Conservation (phyloP, 1,284 basidiomycete genomes). For the Boletus sp. region DNA sequence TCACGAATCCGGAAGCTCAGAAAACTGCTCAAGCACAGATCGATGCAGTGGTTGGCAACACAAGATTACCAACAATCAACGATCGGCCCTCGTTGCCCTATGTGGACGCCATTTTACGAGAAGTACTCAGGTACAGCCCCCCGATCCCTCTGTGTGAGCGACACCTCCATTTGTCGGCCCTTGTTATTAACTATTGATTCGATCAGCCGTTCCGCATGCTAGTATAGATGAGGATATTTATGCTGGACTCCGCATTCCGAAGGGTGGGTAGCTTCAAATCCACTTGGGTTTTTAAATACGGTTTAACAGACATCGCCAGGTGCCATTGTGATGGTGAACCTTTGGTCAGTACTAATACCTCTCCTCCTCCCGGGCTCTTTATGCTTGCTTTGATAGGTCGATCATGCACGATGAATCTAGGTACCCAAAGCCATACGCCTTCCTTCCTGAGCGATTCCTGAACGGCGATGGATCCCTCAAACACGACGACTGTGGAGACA, state of each 20-base stretch:
- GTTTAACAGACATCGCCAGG: not conserved
- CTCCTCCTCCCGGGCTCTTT: not conserved
- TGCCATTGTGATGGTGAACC: not conserved
- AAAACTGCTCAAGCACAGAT: not conserved
- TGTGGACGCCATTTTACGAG: not conserved
- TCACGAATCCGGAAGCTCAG: not conserved
- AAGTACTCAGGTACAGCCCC: not conserved
- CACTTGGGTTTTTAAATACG: not conserved
- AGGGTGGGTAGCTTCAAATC: not conserved
- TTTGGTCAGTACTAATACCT: not conserved
- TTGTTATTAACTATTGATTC: not conserved
- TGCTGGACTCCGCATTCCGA: slow-evolving; percentile 1
- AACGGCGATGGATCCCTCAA: not conserved
- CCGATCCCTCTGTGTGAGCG: not conserved
- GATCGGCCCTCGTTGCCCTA: not conserved
- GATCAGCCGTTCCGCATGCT: slow-evolving; percentile 5
- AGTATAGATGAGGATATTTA: slow-evolving; percentile 4
- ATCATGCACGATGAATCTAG: not conserved
- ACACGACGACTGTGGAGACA: not conserved
- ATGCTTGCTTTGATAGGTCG: not conserved
- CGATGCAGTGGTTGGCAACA: not conserved
- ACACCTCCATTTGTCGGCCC: not conserved
- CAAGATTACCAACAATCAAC: not conserved
- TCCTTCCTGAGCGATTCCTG: not conserved
- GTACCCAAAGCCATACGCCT: not conserved